Base-by-base conservation (phyloP, 768 basidiomycete species). In the Gloeophyllum trabeum region DNA sequence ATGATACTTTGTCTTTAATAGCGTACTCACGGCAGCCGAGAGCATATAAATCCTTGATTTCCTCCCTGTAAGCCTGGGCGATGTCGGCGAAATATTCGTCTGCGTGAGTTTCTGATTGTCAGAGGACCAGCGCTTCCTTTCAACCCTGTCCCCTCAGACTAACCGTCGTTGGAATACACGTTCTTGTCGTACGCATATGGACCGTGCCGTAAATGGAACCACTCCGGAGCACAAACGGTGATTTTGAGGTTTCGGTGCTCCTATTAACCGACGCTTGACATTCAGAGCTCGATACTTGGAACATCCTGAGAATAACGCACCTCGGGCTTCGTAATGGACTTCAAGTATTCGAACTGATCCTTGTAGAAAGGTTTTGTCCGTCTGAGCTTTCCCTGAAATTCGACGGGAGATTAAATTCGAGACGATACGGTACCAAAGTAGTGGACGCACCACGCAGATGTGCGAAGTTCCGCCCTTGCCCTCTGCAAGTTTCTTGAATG, bases 181-280 rank as follows among this genome's bases (percentile, higher is more conserved):
- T 67, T 63, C 34, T 68, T 62, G 45, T 73, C 73, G 51, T 76
- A 79, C 4, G 75, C 75, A 46, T 76, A 73, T 6, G 65, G 67
- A 39, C 81, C 81, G 53, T 79, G 78, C 20, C 75, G 71, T 22
- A 81, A 71, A 54, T 81, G 79, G 56, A 75, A 79, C 78, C 80
- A 81, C 25, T 76, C 75, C 3, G 82, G 83, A 0, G 81, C 74
- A 45, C 75, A 79, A 58, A 83, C 63, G 12, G 79, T 85, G 45
- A 86, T 52, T 56, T 89, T 87, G 57, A 86, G 70, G 51, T 69
- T 65, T 52, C 69, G 69, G 45, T 81, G 73, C 51, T 83, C 79
- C 73, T 78, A 40, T n/a, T n/a, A 22, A 19, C 25, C 19, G 47
- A 35, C 40, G 30, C n/a, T n/a, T n/a, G n/a, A n/a, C n/a, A n/a